Conservation (phyloP, 352 stramenopile genomes). For the Phytophthora pluvialis region DNA sequence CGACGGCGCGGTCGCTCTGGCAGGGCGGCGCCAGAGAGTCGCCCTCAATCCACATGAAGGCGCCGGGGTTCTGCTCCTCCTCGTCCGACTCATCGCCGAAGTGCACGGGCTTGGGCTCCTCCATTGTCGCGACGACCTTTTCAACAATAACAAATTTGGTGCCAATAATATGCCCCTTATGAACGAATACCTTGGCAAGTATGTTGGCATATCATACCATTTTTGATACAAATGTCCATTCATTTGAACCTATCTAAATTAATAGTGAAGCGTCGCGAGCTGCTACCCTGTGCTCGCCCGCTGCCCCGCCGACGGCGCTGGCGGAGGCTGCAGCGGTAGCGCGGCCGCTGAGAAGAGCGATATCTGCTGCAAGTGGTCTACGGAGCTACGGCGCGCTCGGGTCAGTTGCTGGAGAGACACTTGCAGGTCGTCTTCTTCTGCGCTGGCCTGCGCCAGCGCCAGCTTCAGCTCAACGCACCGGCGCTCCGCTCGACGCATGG, state of each 20-base stretch:
- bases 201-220: not conserved
- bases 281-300: conserved; percentile 18
- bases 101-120: conserved; percentile 31
- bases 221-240: not conserved
- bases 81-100: conserved; percentile 45
- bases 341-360: conserved; percentile 53
- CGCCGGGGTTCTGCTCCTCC: conserved; percentile 48
- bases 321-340: conserved; percentile 29
- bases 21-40: conserved; percentile 67
- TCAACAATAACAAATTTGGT: not conserved
- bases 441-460: conserved; percentile 63
- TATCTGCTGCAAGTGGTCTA: conserved; percentile 68
- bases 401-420: conserved; percentile 59
- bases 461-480: conserved; percentile 68
- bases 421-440: conserved; percentile 70
- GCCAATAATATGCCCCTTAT: not conserved
- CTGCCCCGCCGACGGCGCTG: conserved; percentile 25
- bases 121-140: conserved; percentile 9
- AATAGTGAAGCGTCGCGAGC: conserved; percentile 19
- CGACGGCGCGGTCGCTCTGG: conserved; percentile 62
- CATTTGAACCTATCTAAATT: conserved; percentile 16
- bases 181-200: not conserved
- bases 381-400: conserved; percentile 47
- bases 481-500: conserved; percentile 62
- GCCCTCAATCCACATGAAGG: conserved; percentile 72